Percentiles rank a stretch among this genome's conserved stretches.
These are phyloP conservation scores for Zoysia japonica DNA, from an alignment of 176 grass and related monocot genomes.

Conservation along the genomic window DNA sequence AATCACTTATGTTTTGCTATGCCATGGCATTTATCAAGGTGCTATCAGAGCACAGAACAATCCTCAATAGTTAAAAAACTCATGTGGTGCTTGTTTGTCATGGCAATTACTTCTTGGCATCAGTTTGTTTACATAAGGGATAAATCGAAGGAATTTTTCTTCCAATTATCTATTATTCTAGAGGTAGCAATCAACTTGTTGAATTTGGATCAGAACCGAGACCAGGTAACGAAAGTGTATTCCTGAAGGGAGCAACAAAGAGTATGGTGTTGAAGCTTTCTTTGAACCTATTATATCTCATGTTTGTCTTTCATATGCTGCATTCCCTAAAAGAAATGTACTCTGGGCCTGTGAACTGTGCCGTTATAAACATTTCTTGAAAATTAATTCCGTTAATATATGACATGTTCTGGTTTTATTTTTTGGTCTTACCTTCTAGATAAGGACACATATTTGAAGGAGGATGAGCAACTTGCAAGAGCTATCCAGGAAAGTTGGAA, in stretches of 20 bases:
- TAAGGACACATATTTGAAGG: conserved; percentile 66
- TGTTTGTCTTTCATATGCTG: neutral
- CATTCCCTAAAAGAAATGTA: neutral
- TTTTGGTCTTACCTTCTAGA: conserved; percentile 40
- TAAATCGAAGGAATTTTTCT: neutral
- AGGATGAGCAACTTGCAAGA: conserved; percentile 94
- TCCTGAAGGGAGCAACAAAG: conserved; percentile 9
- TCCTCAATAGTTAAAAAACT: neutral
- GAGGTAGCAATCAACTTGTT: conserved; percentile 15
- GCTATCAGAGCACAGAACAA: conserved; percentile 7
- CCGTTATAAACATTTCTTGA: neutral
- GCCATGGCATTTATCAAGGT: no score
- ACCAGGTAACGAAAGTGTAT: conserved; percentile 13
- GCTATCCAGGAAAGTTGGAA: conserved; percentile 94
- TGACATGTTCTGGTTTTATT: conserved; percentile 30
- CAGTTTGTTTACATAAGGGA: neutral
- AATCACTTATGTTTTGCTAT: neutral
- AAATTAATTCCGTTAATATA: conserved; percentile 13
- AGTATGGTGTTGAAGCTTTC: neutral
- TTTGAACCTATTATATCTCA: neutral
- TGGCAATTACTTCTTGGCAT: conserved; percentile 2
- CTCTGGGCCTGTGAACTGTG: neutral
- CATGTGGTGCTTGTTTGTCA: neutral
- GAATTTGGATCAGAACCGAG: conserved; percentile 7
- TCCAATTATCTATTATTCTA: conserved; percentile 7